These are phyloP conservation scores for Colletotrichum lentis DNA, from an alignment of 2,329 filamentous ascomycete genomes.

Conservation along the genomic window DNA sequence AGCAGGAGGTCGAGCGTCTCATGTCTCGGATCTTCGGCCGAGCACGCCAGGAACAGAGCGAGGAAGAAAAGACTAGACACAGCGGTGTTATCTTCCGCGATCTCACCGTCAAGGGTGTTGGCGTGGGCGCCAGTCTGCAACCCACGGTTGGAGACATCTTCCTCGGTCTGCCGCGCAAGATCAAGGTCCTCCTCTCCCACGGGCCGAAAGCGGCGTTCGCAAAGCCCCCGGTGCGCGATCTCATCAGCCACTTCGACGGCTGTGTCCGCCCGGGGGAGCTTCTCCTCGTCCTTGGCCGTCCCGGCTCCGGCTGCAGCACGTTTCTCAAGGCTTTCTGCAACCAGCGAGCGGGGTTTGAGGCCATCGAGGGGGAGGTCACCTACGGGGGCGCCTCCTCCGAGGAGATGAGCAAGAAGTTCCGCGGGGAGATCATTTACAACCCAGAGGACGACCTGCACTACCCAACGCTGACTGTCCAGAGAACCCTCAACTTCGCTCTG, in stretches of 20 bases:
- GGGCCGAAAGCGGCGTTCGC: constrained; percentile 46
- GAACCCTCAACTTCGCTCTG: constrained; percentile 73
- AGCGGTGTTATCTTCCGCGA: constrained; percentile 75
- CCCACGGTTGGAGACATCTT: constrained; percentile 53
- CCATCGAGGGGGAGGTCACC: constrained; percentile 70
- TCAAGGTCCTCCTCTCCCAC: constrained; percentile 41
- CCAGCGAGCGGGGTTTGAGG: constrained; percentile 69
- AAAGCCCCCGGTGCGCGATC: constrained; percentile 47
- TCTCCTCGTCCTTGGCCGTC: constrained; percentile 65
- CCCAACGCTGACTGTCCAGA: constrained; percentile 71
- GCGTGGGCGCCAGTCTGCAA: constrained; percentile 66
- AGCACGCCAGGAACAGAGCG: constrained; percentile 69
- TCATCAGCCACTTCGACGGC: constrained; percentile 64
- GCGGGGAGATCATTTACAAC: constrained; percentile 71
- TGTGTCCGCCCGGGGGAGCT: constrained; percentile 64
- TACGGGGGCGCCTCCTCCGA: constrained; percentile 62
- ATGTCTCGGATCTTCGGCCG: constrained; percentile 77
- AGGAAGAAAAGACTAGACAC: constrained; percentile 75
- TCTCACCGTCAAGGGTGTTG: constrained; percentile 74
- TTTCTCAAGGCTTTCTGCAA: constrained; percentile 73
- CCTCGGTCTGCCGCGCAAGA: constrained; percentile 43
- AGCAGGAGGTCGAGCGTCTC: constrained; percentile 64
- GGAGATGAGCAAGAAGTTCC: constrained; percentile 61
- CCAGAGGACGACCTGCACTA: constrained; percentile 77
- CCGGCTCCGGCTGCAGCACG: constrained; percentile 65